phyloP scores from a whole-genome alignment of 225 moss, liverwort and hornwort species.

The Rhytidiadelphus loreus region DNA sequence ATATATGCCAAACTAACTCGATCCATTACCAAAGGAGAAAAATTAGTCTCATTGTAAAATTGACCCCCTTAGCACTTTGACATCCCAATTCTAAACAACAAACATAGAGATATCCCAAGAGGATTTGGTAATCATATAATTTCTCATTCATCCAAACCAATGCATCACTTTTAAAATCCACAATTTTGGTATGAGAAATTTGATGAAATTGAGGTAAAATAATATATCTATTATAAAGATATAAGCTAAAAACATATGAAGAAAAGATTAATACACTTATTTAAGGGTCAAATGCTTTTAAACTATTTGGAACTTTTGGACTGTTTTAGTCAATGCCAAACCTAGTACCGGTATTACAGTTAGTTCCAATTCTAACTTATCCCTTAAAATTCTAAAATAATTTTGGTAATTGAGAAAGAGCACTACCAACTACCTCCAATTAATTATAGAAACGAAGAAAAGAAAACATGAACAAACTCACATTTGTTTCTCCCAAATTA shows the following conservation, averaged over 20 bases:
- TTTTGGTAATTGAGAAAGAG: not conserved
- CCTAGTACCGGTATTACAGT: not conserved
- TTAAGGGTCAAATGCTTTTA: not conserved
- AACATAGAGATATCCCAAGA: fast-evolving
- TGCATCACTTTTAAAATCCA: fast-evolving
- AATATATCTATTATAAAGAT: too few species aligned
- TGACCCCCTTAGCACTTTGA: fast-evolving
- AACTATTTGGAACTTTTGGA: not conserved
- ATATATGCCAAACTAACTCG: not conserved
- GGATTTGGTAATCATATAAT: not conserved
- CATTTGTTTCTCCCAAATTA: too few species aligned
- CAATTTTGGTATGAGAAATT: too few species aligned
- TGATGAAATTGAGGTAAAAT: not conserved
- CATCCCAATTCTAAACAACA: not conserved
- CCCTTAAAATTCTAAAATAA: not conserved
- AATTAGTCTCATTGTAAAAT: fast-evolving
- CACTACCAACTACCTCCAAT: not conserved
- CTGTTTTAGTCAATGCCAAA: not conserved
- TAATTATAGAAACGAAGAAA: not conserved
- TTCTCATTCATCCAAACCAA: not conserved
- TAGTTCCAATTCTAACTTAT: not conserved
- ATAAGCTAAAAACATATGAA: too few species aligned
- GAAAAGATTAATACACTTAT: not conserved
- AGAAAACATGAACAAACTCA: not conserved
- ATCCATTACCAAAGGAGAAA: not conserved